Conservation (phyloP, 306 rosid genomes). For the Castanea crenata region DNA sequence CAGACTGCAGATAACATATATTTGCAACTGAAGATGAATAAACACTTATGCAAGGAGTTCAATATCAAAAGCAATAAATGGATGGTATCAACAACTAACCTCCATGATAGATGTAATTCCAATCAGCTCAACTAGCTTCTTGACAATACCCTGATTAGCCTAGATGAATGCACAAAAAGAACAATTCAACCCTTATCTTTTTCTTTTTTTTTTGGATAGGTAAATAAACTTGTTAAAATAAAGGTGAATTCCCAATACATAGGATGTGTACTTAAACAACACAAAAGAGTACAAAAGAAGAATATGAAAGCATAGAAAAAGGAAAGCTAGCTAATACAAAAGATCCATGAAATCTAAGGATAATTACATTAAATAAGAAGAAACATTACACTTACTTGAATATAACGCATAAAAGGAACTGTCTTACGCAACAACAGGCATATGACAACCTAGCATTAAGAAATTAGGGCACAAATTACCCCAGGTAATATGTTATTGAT, state of each 20-base stretch:
- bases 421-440: slow-evolving; percentile 96
- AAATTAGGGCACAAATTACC: slow-evolving; percentile 24
- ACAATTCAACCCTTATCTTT: slow-evolving; percentile 18
- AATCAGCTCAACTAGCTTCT: slow-evolving; percentile 90
- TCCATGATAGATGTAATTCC: slow-evolving; percentile 99
- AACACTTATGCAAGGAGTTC: slow-evolving; percentile 4
- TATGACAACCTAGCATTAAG: slow-evolving; percentile 81
- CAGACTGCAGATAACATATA: slow-evolving; percentile 14
- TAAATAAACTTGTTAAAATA: background rate
- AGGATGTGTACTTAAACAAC: too few relatives aligned
- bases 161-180: slow-evolving; percentile 31
- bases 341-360: background rate
- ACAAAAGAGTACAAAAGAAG: too few relatives aligned
- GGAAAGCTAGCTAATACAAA: too few relatives aligned
- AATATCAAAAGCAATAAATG: slow-evolving; percentile 22
- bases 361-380: background rate
- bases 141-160: slow-evolving; percentile 81
- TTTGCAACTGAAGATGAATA: background rate
- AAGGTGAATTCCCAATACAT: background rate
- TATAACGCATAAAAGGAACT: slow-evolving; percentile 78
- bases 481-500: slow-evolving; percentile 6
- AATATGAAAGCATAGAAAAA: background rate
- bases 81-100: slow-evolving; percentile 54
- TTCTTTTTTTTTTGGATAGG: too few relatives aligned
- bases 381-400: slow-evolving; percentile 67